These are phyloP conservation scores for Helicocarpus griseus DNA, from an alignment of 2,329 filamentous ascomycete genomes.

Conservation along the genomic window DNA sequence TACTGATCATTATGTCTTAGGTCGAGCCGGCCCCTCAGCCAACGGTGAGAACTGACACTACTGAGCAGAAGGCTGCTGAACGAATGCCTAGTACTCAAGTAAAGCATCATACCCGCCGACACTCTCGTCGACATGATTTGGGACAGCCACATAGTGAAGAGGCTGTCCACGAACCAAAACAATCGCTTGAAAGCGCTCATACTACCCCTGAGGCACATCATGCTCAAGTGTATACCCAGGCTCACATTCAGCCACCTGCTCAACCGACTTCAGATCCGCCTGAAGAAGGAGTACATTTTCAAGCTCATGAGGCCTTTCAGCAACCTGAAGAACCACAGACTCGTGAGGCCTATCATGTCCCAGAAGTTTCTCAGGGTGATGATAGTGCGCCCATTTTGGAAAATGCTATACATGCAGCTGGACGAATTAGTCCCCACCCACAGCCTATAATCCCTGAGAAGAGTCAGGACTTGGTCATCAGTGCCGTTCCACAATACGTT, in stretches of 20 bases:
- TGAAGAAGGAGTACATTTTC: not conserved
- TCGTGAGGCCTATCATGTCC: not conserved
- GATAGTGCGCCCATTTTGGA: not conserved
- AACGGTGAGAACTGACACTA: not conserved
- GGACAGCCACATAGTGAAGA: not conserved
- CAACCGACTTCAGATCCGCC: not conserved
- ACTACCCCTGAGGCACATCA: not conserved
- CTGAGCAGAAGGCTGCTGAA: not conserved
- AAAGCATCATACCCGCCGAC: not conserved
- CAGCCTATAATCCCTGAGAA: not conserved
- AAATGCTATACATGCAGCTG: not conserved
- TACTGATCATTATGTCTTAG: not conserved
- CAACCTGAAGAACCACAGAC: not conserved
- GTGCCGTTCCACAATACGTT: conserved; percentile 36
- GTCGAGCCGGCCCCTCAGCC: not conserved
- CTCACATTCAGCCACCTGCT: not conserved
- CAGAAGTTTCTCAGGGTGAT: not conserved
- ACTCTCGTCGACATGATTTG: not conserved
- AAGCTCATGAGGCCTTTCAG: not conserved
- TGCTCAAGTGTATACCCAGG: not conserved
- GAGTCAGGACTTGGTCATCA: conserved; percentile 12
- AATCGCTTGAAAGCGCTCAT: not conserved
- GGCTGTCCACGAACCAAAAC: not conserved
- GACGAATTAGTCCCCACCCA: not conserved
- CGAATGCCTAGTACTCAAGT: not conserved